Base-by-base conservation (phyloP, 2,329 filamentous ascomycete genomes). In the Penicillium frequentans region DNA sequence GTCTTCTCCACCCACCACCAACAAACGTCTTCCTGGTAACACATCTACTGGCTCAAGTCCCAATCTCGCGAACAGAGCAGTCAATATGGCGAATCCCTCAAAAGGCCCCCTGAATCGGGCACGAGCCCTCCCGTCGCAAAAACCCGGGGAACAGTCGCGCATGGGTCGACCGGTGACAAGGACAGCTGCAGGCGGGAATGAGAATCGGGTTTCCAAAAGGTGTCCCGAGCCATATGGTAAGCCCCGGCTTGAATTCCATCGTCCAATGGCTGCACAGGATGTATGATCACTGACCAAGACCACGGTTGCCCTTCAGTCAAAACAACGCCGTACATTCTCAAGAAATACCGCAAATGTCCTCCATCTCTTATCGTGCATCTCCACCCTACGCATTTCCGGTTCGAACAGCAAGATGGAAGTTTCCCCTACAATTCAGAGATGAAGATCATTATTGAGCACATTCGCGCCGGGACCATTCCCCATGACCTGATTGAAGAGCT, bases 391-490 rank as follows among this genome's bases (percentile, higher is more conserved):
- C 89, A 96, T 75, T 98, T 96, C 71, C 86, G 90, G 56, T 96
- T 99, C 76, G 93, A 98, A 66, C 87, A 92, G 67, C 93, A 97
- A 75, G 92, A 96, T 73, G 90, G 93, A 69, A 93, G 90, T 70
- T 97, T 96, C 67, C 84, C 86, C 5, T 98, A 98, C 75, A 90
- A 91, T 68, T 96, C 92, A 21, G 92, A 95, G 24, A 97, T 98
- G 93, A 86, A 84, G 66, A 76, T 90, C 64, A 80, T 90, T 49
- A 80, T 97, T 37, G 87, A 96, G 64, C 92, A 96, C 73, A 75
- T 98, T 46, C 84, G 84, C 63, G 80, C 79, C 43, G 85, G 89
- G 55, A 96, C 91, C 0, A 81, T 99, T 35, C 95, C 95, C 1
- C 92, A 97, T 74, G 92, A 97, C 65, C 86, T 98, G 71, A 78